Base-by-base conservation (phyloP, 2,329 filamentous ascomycete genomes). In the Colletotrichum sp. region DNA sequence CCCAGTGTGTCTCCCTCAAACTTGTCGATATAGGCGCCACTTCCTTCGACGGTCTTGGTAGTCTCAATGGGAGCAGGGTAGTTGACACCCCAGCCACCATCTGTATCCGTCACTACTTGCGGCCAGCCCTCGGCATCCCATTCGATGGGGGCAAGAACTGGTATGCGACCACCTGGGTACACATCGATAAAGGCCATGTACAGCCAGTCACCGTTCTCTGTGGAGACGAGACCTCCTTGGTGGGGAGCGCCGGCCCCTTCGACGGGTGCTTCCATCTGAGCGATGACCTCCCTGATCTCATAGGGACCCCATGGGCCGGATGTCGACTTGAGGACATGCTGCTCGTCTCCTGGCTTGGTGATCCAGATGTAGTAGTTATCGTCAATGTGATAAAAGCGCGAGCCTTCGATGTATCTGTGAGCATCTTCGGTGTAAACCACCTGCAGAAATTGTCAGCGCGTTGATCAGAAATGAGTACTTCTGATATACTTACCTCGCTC, bases 211-310 rank as follows among this genome's bases (percentile, higher is more conserved):
- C 87, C 87, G 21, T 85, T 80, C 3, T 85, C 85, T 0, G 88
- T 90, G 64, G 90, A 84, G 6, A 92, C 85, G 10, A 92, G 82
- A 18, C 88, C 87, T 2, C 90, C 90, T 80, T 92, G 90, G 77
- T 91, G 88, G 0, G 87, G 85, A 18, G 80, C 81, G 1, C 89
- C 89, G 0, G 86, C 85, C 24, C 83, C 85, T 0, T 84, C 67
- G 0, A 91, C 78, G 0, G 89, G 88, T 0, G 86, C 82, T 0
- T 78, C 57, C 13, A 89, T 84, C 39, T 81, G 79, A 16, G 87
- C 82, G 0, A 92, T 82, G 0, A 85, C 78, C 15, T 86, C 83
- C 12, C 80, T 78, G 21, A 30, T 30, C 24, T 86, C 84, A 77
- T 91, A 92, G 0, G 89, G 88, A 0, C 91, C 90, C 77, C 85